These are phyloP conservation scores for Solanum hybrid DNA, from an alignment of 305 asterid species.

Conservation along the genomic window DNA sequence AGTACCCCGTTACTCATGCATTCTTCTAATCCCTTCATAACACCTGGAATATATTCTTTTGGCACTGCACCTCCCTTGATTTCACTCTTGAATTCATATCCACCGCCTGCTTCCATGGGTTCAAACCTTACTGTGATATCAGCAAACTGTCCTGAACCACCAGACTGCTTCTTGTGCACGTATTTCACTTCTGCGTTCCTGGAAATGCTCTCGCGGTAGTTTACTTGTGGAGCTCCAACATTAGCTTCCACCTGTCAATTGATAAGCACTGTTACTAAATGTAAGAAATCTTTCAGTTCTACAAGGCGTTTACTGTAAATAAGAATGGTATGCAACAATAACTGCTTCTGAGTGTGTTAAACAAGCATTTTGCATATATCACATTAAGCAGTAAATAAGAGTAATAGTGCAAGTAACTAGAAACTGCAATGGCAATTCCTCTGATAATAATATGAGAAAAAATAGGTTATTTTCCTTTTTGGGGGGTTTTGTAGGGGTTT, in stretches of 20 bases:
- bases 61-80: constrained; percentile 97
- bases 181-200: constrained; percentile 65
- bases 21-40: constrained; percentile 93
- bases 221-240: constrained; percentile 99
- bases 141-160: constrained; percentile 97
- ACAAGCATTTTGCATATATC: not conserved
- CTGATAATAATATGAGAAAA: not conserved
- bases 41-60: constrained; percentile 94
- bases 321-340: not conserved
- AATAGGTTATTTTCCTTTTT: not conserved
- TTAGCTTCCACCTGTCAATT: constrained; percentile 80
- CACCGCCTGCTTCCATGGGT: constrained; percentile 75
- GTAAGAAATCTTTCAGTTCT: not conserved
- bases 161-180: constrained; percentile 91
- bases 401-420: not conserved
- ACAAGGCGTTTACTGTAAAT: not conserved
- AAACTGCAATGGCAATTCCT: not conserved
- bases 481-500: not conserved
- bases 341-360: not conserved
- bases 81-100: constrained; percentile 96
- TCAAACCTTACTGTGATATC: constrained; percentile 83
- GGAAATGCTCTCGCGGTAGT: constrained; percentile 93
- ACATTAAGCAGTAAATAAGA: not conserved
- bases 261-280: not conserved
- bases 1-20: constrained; percentile 91